Evolutionary conservation across 257 asterid species (phyloP), one percentile per base, ranked within the genome.

Genomic region (Nicotiana benthamiana): DNA sequence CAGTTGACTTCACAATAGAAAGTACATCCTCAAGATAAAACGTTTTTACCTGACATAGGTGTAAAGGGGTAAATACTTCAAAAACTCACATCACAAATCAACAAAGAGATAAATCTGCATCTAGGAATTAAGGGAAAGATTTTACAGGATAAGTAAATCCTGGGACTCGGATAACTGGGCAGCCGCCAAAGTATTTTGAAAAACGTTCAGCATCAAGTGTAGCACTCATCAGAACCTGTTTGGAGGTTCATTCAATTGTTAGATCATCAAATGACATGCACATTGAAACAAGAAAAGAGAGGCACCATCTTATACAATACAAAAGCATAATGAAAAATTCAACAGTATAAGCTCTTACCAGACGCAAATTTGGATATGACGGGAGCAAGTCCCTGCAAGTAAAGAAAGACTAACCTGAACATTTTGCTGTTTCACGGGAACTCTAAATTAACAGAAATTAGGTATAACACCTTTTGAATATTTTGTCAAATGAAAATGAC

Each of bases 151-250:
- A 87, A 75, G 97, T 94, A 82, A 96, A 93, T 54, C 99, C 98
- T 0, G 99, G 99, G 75, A 96, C 98, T 76, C 87, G 89, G 85
- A 96, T 89, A 83, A 94, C 77, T 72, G 97, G 99, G 83, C 97
- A 96, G 80, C 93, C 95, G 86, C 95, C 89, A 76, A 96, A 96
- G 86, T 96, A 96, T 66, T 87, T 83, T 63, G 99, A 93, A 85
- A 92, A 96, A 18, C 92, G 92, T 40, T 96, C 97, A 30, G 97
- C 96, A 80, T 96, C 99, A 67, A 94, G 83, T 82, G 99, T 94
- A 85, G 99, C 98, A 84, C 99, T 96, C 99, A 96, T 96, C 83
- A 95, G 81, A 70, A 95, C 87, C 99, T 95, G 93, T 59, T 82
- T 78, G 61, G 78, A 74, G 40, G 78, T 24, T 27, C 61, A 74